These are phyloP conservation scores for Colletotrichum sp. DNA, from an alignment of 2,329 filamentous ascomycete species.

Conservation along the genomic window DNA sequence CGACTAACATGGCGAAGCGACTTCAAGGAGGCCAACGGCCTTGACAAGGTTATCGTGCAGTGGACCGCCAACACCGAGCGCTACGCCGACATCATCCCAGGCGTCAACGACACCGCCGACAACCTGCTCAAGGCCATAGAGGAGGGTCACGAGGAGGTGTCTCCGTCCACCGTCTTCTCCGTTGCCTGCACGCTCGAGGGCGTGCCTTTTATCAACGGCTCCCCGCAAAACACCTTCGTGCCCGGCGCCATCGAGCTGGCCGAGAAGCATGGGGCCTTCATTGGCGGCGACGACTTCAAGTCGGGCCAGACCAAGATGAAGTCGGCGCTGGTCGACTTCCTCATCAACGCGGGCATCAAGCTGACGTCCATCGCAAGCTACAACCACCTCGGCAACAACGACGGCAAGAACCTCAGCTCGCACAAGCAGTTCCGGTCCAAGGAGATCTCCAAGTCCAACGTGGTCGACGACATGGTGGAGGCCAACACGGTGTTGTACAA, in stretches of 20 bases:
- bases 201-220: conserved; percentile 97
- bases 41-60: conserved; percentile 96
- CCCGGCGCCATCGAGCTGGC: conserved; percentile 90
- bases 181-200: conserved; percentile 92
- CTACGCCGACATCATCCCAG: conserved; percentile 84
- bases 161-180: conserved; percentile 94
- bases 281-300: conserved; percentile 99
- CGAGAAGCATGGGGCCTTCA: conserved; percentile 84
- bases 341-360: conserved; percentile 99
- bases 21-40: conserved; percentile 83
- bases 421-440: conserved; percentile 99
- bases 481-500: conserved; percentile 92
- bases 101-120: conserved; percentile 95
- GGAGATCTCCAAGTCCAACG: conserved; percentile 99
- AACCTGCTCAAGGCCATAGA: conserved; percentile 91
- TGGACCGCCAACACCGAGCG: conserved; percentile 99
- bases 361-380: conserved; percentile 98
- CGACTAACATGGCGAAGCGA: conserved; percentile 53
- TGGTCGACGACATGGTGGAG: conserved; percentile 99
- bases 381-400: conserved; percentile 99
- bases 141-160: conserved; percentile 85
- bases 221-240: conserved; percentile 98
- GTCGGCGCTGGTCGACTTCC: conserved; percentile 95
- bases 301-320: conserved; percentile 99
- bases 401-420: conserved; percentile 97